phyloP scores from a whole-genome alignment of 2,329 filamentous ascomycete genomes.

The Moelleriella libera region DNA sequence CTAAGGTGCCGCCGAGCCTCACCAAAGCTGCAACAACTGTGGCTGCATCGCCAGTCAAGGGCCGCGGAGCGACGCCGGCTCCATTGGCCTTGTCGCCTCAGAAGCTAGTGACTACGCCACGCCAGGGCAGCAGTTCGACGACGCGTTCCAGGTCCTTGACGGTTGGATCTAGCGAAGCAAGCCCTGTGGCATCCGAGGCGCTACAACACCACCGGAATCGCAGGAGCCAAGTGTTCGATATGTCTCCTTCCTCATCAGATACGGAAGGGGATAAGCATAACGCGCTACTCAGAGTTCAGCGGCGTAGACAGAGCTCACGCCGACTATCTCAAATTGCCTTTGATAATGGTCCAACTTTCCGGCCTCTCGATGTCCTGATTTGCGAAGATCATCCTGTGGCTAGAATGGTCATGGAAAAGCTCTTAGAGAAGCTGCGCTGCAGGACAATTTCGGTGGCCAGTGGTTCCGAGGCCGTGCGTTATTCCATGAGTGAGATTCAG shows the following conservation, averaged over 20 bases:
- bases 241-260: constrained; percentile 94
- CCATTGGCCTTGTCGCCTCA: constrained; percentile 46
- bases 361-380: constrained; percentile 84
- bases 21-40: constrained; percentile 45
- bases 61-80: constrained; percentile 33
- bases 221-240: constrained; percentile 86
- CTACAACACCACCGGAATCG: constrained; percentile 74
- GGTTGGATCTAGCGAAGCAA: constrained; percentile 86
- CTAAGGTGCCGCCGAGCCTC: constrained; percentile 44
- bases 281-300: constrained; percentile 79
- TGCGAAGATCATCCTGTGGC: constrained; percentile 97
- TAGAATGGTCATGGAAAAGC: constrained; percentile 94
- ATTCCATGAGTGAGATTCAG: constrained; percentile 92
- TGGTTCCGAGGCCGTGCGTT: constrained; percentile 82
- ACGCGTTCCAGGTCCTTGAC: constrained; percentile 76
- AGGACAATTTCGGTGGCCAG: constrained; percentile 85
- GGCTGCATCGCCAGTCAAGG: constrained; percentile 42
- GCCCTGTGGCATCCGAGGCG: constrained; percentile 54
- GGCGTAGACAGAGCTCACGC: constrained; percentile 88
- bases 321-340: constrained; percentile 84
- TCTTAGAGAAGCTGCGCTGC: constrained; percentile 88
- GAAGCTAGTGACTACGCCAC: constrained; percentile 45
- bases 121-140: constrained; percentile 46
- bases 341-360: constrained; percentile 71
- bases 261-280: constrained; percentile 91